A percentile compares a stretch with the other conserved stretches of the same genome.
Conservation (phyloP, 768 basidiomycete species). For the Podaxis carcinomalis region DNA sequence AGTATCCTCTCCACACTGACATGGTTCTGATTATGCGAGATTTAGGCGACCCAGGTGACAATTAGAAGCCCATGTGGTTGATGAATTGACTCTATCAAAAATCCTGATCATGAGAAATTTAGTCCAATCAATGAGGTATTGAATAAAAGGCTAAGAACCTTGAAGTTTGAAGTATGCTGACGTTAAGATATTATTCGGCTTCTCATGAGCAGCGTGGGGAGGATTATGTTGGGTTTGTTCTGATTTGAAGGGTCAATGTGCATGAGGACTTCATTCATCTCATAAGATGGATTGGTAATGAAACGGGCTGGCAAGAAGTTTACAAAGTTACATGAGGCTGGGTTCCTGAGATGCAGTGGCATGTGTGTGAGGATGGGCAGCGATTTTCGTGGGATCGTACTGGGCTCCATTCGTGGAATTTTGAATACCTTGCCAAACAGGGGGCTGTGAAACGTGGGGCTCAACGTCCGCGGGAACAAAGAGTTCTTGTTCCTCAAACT, state of each 20-base stretch:
- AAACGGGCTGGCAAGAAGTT: neutral
- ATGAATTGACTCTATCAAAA: neutral
- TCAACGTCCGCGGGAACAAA: conserved; percentile 70
- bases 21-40: neutral
- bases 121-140: neutral
- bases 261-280: neutral
- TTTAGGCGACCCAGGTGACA: neutral
- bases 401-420: conserved; percentile 2
- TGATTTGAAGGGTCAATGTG: neutral
- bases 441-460: conserved; percentile 6
- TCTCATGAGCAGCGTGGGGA: neutral
- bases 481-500: conserved; percentile 59
- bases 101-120: conserved; percentile 1
- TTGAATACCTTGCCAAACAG: neutral
- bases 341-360: neutral
- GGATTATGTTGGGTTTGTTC: neutral
- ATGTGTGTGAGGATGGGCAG: neutral
- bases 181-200: neutral
- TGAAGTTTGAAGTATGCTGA: neutral
- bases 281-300: neutral
- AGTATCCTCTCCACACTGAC: neutral
- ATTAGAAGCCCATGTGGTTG: neutral
- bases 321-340: neutral
- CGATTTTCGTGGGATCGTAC: neutral
- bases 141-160: neutral